Percentiles rank a stretch among this genome's conserved stretches.
Conservation (phyloP, 768 basidiomycete species). For the Leccinum rimulosum region DNA sequence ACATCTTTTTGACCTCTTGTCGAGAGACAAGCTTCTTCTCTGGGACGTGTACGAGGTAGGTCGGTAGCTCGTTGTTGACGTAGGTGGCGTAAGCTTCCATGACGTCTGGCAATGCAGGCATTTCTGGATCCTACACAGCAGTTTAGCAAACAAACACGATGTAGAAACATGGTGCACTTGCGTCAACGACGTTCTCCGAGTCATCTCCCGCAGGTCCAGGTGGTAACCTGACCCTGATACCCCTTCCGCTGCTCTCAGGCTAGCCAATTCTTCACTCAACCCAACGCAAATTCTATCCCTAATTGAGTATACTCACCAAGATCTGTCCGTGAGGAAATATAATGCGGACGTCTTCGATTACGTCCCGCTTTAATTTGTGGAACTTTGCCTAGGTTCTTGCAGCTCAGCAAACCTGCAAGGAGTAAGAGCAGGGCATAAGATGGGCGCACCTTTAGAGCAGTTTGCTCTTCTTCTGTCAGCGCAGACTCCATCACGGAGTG, state of each 20-base stretch:
- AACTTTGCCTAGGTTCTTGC: constrained; percentile 24
- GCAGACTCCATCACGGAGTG: constrained; percentile 21
- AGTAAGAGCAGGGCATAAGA: neutral
- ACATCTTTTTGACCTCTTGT: constrained; percentile 31
- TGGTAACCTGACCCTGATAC: constrained; percentile 22
- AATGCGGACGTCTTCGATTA: constrained; percentile 26
- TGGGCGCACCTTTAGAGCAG: constrained; percentile 21
- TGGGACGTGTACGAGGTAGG: constrained; percentile 28
- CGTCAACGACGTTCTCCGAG: constrained; percentile 5
- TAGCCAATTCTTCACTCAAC: neutral
- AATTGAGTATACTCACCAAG: constrained; percentile 16
- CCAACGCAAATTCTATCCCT: neutral
- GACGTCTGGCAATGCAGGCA: constrained; percentile 21
- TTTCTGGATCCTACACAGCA: constrained; percentile 13
- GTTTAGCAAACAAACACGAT: neutral
- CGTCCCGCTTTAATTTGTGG: constrained; percentile 28
- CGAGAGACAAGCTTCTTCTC: constrained; percentile 28
- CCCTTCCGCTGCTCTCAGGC: constrained; percentile 26
- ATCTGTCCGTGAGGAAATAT: constrained; percentile 31
- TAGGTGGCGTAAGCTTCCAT: constrained; percentile 20
- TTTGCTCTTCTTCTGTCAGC: constrained; percentile 24
- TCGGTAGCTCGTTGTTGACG: constrained; percentile 31
- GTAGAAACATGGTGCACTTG: neutral
- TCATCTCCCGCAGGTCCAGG: constrained; percentile 12
- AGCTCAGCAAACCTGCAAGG: neutral